A percentile compares a stretch with the other conserved stretches of the same genome.
Conservation (phyloP, 176 grass and related monocot genomes). For the Cenchrus fungigraminus region DNA sequence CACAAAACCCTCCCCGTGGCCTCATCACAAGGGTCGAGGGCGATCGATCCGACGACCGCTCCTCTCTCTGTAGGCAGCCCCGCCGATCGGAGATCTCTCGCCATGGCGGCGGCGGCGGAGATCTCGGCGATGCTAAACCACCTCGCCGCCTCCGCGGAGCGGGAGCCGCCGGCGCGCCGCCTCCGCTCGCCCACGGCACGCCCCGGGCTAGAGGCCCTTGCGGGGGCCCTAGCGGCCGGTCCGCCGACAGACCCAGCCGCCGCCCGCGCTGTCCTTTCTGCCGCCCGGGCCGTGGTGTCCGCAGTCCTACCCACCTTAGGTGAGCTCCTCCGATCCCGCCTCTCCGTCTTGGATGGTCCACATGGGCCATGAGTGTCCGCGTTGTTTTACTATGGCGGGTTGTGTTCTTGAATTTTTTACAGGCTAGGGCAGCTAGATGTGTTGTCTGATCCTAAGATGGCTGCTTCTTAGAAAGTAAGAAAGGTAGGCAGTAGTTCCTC, state of each 20-base stretch:
- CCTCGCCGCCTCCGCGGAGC: conserved; percentile 28
- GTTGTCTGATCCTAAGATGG: not conserved
- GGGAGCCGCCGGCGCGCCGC: conserved; percentile 36
- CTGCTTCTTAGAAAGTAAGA: conserved; percentile 1
- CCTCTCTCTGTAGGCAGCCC: not conserved
- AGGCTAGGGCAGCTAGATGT: not conserved
- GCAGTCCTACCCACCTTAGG: conserved; percentile 46
- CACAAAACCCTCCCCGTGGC: conserved; percentile 34
- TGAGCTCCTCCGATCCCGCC: conserved; percentile 26
- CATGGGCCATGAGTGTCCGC: not conserved
- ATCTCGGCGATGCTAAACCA: conserved; percentile 56
- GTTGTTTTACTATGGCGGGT: not conserved
- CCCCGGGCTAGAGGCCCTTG: conserved; percentile 46
- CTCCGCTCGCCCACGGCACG: conserved; percentile 31
- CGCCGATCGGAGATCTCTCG: conserved; percentile 47
- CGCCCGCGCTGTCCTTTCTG: conserved; percentile 38
- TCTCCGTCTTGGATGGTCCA: not conserved
- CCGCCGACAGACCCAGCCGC: conserved; percentile 36
- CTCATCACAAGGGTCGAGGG: not conserved
- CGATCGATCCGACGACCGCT: conserved; percentile 28
- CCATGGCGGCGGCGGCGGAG: conserved; percentile 60
- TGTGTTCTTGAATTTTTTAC: conserved; percentile 4
- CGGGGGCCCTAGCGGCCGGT: conserved; percentile 40
- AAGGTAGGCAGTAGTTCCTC: not conserved
- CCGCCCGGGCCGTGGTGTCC: conserved; percentile 49